Evolutionary conservation across 208 protist genomes (phyloP), one percentile per base, ranked within the genome.

Genomic region (Trypanosoma scelopori): DNA sequence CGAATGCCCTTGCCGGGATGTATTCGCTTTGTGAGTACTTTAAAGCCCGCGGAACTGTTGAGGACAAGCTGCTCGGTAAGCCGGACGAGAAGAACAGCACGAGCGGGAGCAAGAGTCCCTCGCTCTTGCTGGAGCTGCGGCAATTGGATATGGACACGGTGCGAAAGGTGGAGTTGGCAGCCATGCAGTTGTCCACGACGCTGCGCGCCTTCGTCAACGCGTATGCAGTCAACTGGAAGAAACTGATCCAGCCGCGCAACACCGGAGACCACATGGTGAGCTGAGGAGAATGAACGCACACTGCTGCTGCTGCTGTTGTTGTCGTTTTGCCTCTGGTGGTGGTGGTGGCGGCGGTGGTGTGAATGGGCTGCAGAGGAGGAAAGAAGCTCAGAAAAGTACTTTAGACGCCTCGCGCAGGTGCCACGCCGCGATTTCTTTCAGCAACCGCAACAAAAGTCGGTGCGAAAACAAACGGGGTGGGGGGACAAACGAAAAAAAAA

Each of bases 211-310:
- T 92, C 56, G 67, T 94, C 28, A 92, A 81, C 71, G 69, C 66
- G 4, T 94, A 94, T 59, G 82, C 74, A 28, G 58, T 91, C 25
- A 94, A 94, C 76, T 87, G 74, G 76, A 92, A 92, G 84, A 94
- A 92, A 78, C 76, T 94, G 12, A 91, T 94, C 49, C 73, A 92
- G 68, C 89, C 89, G 3, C 89, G 89, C 65, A 75, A 59, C 42
- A 48, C 63, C 22, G 62, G 53, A 1, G 82, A 85, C 45, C 74
- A 74, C 47, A 93, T 82, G 79, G 74, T 93, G 63, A 84, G 73
- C 61, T 93, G 82, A 74, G 3, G 18, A 37, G 49, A 30, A 57
- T 28, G 12, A 2, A 28, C 12, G 52, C 12, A 28, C 12, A 42
- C 9, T n/a, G n/a, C n/a, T n/a, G n/a, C n/a, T n/a, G n/a, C n/a